phyloP scores from a whole-genome alignment of 1,284 basidiomycete genomes.

The Dichomitus squalens region DNA sequence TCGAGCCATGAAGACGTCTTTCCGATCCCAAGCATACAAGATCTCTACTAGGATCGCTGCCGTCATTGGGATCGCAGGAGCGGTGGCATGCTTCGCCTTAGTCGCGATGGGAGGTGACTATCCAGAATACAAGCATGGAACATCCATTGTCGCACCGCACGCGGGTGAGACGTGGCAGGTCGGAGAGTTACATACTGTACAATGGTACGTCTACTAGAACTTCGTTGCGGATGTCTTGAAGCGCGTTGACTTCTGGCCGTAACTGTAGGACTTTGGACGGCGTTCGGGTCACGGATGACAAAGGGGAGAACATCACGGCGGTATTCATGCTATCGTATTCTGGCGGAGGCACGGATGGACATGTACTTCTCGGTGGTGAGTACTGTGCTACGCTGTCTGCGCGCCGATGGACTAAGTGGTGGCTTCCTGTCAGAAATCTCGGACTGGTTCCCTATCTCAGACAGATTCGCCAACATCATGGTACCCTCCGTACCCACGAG shows the following conservation, averaged over 20 bases:
- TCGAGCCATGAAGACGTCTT: slow-evolving; percentile 8
- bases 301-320: slow-evolving; percentile 15
- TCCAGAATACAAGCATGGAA: slow-evolving; percentile 14
- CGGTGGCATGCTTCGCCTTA: slow-evolving; percentile 12
- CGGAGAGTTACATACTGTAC: slow-evolving; percentile 21
- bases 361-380: slow-evolving; percentile 14
- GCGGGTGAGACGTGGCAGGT: slow-evolving; percentile 19
- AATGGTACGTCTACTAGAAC: slow-evolving; percentile 11
- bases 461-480: slow-evolving; percentile 19
- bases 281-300: slow-evolving; percentile 12
- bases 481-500: slow-evolving; percentile 18
- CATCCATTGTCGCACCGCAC: slow-evolving; percentile 14
- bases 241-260: neutral
- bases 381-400: neutral
- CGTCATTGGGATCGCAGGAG: slow-evolving; percentile 1
- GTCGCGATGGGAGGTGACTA: slow-evolving; percentile 17
- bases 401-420: neutral
- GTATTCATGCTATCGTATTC: slow-evolving; percentile 15
- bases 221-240: neutral
- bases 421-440: slow-evolving; percentile 10
- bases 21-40: slow-evolving; percentile 8
- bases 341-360: slow-evolving; percentile 4
- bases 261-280: slow-evolving; percentile 10
- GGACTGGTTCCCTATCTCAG: slow-evolving; percentile 19
- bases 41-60: slow-evolving; percentile 6